Conservation (phyloP, 768 basidiomycete species). For the Leccinellum rugosiceps region DNA sequence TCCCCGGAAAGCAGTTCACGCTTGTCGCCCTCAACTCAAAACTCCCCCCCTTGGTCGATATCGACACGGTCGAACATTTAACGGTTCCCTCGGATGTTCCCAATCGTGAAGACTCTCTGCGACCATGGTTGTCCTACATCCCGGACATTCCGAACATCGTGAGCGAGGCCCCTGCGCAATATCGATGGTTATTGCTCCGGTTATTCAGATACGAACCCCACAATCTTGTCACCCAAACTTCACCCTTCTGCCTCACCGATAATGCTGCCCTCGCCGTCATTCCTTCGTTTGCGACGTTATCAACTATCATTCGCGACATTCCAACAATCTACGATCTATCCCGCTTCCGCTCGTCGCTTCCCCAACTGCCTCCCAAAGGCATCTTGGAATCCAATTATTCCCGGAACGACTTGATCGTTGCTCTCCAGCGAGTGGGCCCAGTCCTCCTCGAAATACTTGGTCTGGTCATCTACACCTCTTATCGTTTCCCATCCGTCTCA, state of each 20-base stretch:
- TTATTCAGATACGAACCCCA: background rate
- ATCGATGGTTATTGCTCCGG: background rate
- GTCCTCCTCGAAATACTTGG: too few species aligned
- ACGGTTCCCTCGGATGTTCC: background rate
- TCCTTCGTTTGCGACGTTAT: background rate
- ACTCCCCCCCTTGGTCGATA: too few species aligned
- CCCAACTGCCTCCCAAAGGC: background rate
- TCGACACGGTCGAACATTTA: too few species aligned
- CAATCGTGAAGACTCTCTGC: background rate
- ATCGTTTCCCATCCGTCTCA: too few species aligned
- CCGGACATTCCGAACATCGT: background rate
- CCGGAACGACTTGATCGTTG: background rate
- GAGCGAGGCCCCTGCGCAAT: background rate
- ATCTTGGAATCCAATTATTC: background rate
- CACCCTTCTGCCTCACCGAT: background rate
- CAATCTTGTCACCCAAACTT: background rate
- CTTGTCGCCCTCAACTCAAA: too few species aligned
- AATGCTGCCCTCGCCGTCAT: background rate
- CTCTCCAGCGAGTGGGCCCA: background rate
- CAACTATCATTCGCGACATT: background rate
- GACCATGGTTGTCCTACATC: background rate
- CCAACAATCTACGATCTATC: background rate
- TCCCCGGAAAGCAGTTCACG: too few species aligned
- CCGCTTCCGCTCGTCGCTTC: background rate
- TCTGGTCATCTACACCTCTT: too few species aligned